Conservation (phyloP, 257 asterid genomes). For the Lycium barbarum region DNA sequence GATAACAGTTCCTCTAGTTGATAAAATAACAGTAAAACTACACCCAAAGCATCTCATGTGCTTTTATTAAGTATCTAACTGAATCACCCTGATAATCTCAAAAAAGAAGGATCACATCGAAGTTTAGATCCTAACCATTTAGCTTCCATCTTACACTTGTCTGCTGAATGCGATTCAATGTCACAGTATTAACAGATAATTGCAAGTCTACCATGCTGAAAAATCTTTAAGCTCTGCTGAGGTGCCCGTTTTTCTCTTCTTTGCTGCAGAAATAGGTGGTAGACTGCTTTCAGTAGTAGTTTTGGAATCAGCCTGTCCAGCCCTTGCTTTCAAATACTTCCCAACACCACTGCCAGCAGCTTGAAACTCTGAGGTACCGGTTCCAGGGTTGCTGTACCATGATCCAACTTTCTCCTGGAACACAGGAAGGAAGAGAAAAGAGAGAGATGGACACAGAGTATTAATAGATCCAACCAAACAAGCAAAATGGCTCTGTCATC, state of each 20-base stretch:
- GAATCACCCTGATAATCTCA: not conserved
- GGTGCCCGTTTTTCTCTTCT: constrained; percentile 69
- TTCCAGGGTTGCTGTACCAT: constrained; percentile 91
- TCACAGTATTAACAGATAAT: not conserved
- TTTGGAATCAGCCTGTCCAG: constrained; percentile 47
- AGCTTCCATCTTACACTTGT: not conserved
- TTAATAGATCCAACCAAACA: constrained; percentile 18
- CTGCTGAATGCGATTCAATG: not conserved
- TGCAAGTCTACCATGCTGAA: constrained; percentile 67
- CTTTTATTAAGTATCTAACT: constrained; percentile 7
- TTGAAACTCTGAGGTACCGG: constrained; percentile 54
- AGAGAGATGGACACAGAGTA: not conserved
- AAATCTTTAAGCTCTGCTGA: constrained; percentile 72
- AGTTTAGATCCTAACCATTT: constrained; percentile 18
- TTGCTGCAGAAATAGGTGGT: constrained; percentile 51
- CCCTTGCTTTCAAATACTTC: constrained; percentile 67
- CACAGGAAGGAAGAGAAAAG: constrained; percentile 5
- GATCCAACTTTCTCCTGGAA: constrained; percentile 91
- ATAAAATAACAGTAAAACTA: not conserved
- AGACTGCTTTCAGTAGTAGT: constrained; percentile 46
- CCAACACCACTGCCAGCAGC: constrained; percentile 75
- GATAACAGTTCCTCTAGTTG: not conserved
- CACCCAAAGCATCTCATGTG: not conserved
- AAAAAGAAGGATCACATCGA: not conserved
- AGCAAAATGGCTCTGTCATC: not conserved